A percentile compares a stretch with the other conserved stretches of the same genome.
These are phyloP conservation scores for Torrubiellomyces zombiae DNA, from an alignment of 2,329 filamentous ascomycete species.

Conservation along the genomic window DNA sequence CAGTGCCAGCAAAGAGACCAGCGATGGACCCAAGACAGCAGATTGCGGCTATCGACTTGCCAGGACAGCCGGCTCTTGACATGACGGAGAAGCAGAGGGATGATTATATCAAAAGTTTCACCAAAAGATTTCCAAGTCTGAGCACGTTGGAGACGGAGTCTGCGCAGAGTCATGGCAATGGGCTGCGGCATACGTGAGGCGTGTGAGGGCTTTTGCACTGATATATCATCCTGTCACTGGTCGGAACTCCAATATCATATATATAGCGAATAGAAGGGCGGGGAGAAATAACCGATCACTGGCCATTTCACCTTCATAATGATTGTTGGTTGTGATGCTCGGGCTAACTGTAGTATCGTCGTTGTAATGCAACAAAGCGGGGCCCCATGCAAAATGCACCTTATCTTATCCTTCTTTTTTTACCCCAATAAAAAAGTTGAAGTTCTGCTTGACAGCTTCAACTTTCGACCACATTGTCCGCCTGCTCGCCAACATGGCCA, in stretches of 20 bases:
- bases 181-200: slow-evolving; percentile 11
- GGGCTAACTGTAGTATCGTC: neutral
- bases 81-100: slow-evolving; percentile 43
- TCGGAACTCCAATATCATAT: slow-evolving; percentile 5
- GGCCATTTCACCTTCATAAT: neutral
- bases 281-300: slow-evolving; percentile 3
- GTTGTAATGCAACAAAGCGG: neutral
- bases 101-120: slow-evolving; percentile 56
- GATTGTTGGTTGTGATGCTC: neutral
- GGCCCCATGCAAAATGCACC: neutral
- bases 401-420: slow-evolving; percentile 6
- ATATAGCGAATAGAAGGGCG: slow-evolving; percentile 2
- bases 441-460: neutral
- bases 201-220: slow-evolving; percentile 1
- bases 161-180: slow-evolving; percentile 23
- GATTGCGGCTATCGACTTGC: slow-evolving; percentile 27
- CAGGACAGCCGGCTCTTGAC: slow-evolving; percentile 31
- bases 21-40: slow-evolving; percentile 15
- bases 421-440: too few relatives aligned
- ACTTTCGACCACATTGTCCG: slow-evolving; percentile 1
- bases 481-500: slow-evolving; percentile 22
- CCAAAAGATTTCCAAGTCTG: slow-evolving; percentile 73
- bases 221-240: slow-evolving; percentile 3
- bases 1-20: slow-evolving; percentile 28
- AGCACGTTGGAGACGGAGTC: slow-evolving; percentile 75